These are phyloP conservation scores for Epichloe typhina DNA, from an alignment of 2,329 filamentous ascomycete genomes.

Conservation along the genomic window DNA sequence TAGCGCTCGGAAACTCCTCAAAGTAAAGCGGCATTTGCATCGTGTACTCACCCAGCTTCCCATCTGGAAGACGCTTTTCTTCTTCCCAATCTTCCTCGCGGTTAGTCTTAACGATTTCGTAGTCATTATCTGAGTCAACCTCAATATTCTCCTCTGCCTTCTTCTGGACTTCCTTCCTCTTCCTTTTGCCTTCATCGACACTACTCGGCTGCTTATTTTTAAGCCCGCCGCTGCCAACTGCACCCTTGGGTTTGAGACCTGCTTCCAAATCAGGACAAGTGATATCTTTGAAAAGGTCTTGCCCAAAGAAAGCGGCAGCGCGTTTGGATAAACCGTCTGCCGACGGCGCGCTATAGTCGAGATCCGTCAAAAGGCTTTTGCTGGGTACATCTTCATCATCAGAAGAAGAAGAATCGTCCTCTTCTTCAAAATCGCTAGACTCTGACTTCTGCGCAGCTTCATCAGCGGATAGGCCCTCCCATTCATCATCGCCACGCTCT, in stretches of 20 bases:
- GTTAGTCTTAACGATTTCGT: constrained; percentile 47
- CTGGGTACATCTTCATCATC: constrained; percentile 14
- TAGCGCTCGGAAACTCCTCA: neutral
- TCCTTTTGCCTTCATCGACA: neutral
- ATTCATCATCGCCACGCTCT: constrained; percentile 74
- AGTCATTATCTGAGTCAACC: constrained; percentile 32
- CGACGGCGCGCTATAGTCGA: constrained; percentile 30
- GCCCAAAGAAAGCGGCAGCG: constrained; percentile 81
- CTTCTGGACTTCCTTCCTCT: constrained; percentile 12
- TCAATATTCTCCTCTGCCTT: constrained; percentile 9
- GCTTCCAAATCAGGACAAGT: constrained; percentile 32
- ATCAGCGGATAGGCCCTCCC: constrained; percentile 72
- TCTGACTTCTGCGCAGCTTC: constrained; percentile 39
- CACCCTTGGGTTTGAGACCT: constrained; percentile 23
- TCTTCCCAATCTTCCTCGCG: constrained; percentile 53
- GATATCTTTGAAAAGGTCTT: constrained; percentile 75
- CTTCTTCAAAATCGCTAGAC: constrained; percentile 46
- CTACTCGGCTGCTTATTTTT: neutral
- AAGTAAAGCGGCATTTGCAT: neutral
- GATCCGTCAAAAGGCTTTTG: constrained; percentile 22
- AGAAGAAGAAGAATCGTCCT: constrained; percentile 25
- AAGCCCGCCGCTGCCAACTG: constrained; percentile 9
- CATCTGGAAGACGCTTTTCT: constrained; percentile 48
- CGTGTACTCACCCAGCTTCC: constrained; percentile 39
- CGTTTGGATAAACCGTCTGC: constrained; percentile 57